Evolutionary conservation across 164 flowering plant genomes (phyloP).

Genomic region (Vitis vinifera): ASM3070453v1 NC_081806.1:8123001-8123500

Average conservation of each 20-base stretch:
- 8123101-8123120: neutral
- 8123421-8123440: no score
- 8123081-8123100: no score
- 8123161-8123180: neutral
- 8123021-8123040: no score
- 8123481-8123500: no score
- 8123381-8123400: conserved; percentile 21
- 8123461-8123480: no score
- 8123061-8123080: no score
- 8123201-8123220: neutral
- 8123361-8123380: conserved; percentile 19
- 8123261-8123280: neutral
- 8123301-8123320: neutral
- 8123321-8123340: neutral
- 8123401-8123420: no score
- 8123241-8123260: neutral
- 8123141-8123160: neutral
- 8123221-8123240: neutral
- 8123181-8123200: neutral
- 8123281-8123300: neutral
- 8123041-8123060: no score
- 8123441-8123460: no score
- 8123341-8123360: neutral
- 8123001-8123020: no score
- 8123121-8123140: neutral